Percentiles rank a stretch among this genome's conserved stretches.
Conservation (phyloP, 345 rosid species). For the Linum lewisii region DNA sequence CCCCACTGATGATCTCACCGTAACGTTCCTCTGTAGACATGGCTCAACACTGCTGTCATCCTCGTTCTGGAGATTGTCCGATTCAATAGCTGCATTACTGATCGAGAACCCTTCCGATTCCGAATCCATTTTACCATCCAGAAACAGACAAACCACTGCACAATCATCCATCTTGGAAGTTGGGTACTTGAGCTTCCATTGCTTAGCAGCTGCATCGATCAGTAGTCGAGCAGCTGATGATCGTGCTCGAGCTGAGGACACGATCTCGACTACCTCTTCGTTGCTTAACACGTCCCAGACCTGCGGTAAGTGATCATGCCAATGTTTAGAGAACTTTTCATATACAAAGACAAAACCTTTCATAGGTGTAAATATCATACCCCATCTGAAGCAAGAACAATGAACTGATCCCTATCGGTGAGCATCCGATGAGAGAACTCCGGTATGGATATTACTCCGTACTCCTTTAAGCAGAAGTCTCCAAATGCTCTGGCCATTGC, state of each 20-base stretch:
- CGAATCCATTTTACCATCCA: constrained; percentile 89
- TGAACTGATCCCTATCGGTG: constrained; percentile 83
- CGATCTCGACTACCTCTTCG: constrained; percentile 88
- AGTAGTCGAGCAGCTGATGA: constrained; percentile 79
- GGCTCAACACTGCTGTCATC: constrained; percentile 74
- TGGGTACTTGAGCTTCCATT: constrained; percentile 96
- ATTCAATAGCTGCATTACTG: constrained; percentile 46
- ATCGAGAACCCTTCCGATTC: constrained; percentile 54
- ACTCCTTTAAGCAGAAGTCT: constrained; percentile 96
- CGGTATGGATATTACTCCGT: constrained; percentile 90
- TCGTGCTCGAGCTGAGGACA: constrained; percentile 69
- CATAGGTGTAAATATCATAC: constrained; percentile 28
- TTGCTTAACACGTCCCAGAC: constrained; percentile 99
- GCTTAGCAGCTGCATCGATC: constrained; percentile 77
- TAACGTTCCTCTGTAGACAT: constrained; percentile 72
- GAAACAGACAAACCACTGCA: constrained; percentile 92
- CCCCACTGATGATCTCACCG: constrained; percentile 66
- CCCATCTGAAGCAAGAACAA: constrained; percentile 98
- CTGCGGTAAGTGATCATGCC: constrained; percentile 25
- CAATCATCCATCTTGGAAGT: constrained; percentile 99
- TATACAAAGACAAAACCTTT: not conserved
- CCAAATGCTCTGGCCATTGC: constrained; percentile 99
- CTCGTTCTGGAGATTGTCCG: constrained; percentile 54
- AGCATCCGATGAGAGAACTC: constrained; percentile 83
- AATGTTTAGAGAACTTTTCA: not conserved